Conservation (phyloP, 768 basidiomycete species). For the Tylopilus rubrobrunneus region DNA sequence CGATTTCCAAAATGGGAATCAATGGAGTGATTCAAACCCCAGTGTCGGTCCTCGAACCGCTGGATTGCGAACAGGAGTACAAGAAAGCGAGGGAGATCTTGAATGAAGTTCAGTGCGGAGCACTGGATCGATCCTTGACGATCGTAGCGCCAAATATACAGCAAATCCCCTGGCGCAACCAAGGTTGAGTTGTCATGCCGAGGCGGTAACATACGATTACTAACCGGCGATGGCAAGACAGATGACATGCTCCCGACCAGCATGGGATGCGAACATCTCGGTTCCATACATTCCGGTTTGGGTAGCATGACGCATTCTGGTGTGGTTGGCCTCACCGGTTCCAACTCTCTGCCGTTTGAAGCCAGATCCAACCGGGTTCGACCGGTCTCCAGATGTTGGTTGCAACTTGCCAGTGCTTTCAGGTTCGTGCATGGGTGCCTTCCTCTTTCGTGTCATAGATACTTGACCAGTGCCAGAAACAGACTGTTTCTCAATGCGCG, state of each 20-base stretch:
- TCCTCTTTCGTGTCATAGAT: neutral
- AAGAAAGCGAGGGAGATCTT: neutral
- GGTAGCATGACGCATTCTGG: neutral
- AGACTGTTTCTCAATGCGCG: too few relatives aligned
- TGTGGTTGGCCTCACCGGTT: neutral
- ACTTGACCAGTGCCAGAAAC: neutral
- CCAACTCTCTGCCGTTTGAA: neutral
- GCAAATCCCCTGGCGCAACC: neutral
- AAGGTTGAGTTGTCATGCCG: neutral
- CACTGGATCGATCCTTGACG: neutral
- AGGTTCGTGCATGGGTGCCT: neutral
- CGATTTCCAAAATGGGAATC: neutral
- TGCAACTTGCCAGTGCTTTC: neutral
- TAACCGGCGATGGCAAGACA: neutral
- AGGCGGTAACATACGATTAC: too few relatives aligned
- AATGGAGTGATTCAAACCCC: neutral
- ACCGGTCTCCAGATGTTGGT: too few relatives aligned
- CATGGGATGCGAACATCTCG: constrained; percentile 7
- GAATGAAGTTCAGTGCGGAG: neutral
- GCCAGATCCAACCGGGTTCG: neutral
- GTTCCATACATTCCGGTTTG: neutral
- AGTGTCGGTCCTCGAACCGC: neutral
- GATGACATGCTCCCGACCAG: constrained; percentile 3
- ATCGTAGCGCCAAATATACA: constrained; percentile 5
- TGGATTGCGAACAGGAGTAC: neutral